These are phyloP conservation scores for Thalassiosira profunda DNA, from an alignment of 108 stramenopile species.

Conservation along the genomic window DNA sequence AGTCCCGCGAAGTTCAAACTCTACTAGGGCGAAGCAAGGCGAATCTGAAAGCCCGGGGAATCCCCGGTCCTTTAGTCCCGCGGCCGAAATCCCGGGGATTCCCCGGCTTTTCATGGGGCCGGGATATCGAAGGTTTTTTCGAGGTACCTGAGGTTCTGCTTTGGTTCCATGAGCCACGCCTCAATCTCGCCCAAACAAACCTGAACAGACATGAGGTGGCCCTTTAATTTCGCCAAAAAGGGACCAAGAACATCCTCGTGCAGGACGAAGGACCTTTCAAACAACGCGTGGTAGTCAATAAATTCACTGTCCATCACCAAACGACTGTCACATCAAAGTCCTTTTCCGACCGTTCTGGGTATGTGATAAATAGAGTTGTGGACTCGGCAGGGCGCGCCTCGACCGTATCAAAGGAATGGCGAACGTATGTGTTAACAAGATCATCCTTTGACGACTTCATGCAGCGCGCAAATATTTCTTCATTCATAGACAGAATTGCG, in stretches of 20 bases:
- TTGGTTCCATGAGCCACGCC: slow-evolving; percentile 9
- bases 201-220: slow-evolving; percentile 15
- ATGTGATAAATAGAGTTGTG: not conserved
- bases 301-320: not conserved
- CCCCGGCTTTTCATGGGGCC: not conserved
- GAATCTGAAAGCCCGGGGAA: no score
- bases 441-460: not conserved
- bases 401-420: not conserved
- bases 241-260: slow-evolving; percentile 11
- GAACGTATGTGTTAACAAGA: not conserved
- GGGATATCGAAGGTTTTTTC: not conserved
- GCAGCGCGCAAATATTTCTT: slow-evolving; percentile 10
- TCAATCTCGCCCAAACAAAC: slow-evolving; percentile 22
- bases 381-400: not conserved
- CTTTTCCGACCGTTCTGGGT: not conserved
- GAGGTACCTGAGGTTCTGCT: not conserved
- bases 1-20: no score
- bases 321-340: not conserved
- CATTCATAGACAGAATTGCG: slow-evolving; percentile 8
- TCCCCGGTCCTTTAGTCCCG: no score
- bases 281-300: slow-evolving; percentile 5
- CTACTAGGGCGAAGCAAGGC: no score
- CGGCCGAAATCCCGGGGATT: no score
- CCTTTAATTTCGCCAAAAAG: slow-evolving; percentile 12
- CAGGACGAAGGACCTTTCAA: slow-evolving; percentile 7